Conservation (phyloP, 257 asterid genomes). For the Echites panduratus region DNA sequence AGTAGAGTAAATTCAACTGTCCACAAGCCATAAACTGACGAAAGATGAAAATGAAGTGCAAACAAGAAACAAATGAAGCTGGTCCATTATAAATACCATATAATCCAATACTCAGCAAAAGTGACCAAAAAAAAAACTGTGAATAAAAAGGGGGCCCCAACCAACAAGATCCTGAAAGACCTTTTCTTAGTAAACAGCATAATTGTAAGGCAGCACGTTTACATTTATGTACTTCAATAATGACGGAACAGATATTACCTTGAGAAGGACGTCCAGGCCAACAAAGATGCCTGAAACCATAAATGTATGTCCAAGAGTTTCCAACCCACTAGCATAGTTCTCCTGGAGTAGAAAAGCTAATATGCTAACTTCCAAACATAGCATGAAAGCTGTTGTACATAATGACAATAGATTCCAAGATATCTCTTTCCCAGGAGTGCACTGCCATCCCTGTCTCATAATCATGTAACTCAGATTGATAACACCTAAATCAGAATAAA, state of each 20-base stretch:
- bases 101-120: neutral
- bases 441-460: slow-evolving; percentile 72
- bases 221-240: neutral
- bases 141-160: neutral
- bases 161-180: neutral
- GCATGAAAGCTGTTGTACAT: slow-evolving; percentile 62
- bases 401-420: slow-evolving; percentile 79
- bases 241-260: slow-evolving; percentile 44
- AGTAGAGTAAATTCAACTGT: neutral
- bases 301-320: slow-evolving; percentile 73
- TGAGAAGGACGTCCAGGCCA: slow-evolving; percentile 63
- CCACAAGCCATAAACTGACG: neutral
- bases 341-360: slow-evolving; percentile 81
- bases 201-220: neutral
- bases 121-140: neutral
- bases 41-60: neutral
- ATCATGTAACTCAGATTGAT: neutral
- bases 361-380: slow-evolving; percentile 68
- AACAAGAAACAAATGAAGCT: neutral
- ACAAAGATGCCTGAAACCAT: slow-evolving; percentile 69
- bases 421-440: slow-evolving; percentile 58
- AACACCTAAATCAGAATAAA: slow-evolving; percentile 10
- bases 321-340: slow-evolving; percentile 75
- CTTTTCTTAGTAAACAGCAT: neutral
- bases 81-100: neutral